Evolutionary conservation across 345 rosid species (phyloP), one percentile per base, ranked within the genome.

Genomic region (Moricandia arvensis): DNA sequence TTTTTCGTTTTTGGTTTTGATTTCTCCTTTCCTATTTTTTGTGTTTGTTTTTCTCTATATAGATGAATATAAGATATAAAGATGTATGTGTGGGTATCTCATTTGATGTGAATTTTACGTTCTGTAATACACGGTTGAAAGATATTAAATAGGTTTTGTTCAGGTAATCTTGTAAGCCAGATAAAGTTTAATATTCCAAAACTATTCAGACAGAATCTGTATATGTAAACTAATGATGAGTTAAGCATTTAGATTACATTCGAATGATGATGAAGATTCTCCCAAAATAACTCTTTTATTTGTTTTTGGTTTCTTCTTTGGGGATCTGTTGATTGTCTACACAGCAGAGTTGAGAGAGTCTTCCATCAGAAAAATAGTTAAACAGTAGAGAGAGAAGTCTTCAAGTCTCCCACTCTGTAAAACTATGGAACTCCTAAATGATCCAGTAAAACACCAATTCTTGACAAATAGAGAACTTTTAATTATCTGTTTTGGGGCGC

Each of bases 301-400:
- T 76, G 58, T 30, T 77, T 73, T 21, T n/a, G 64, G 67, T 78
- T 65, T 66, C 66, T 47, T 66, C 61, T 51, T 78, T 58, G 68
- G 53, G 72, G 71, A 59, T 72, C 78, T 78, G 73, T 72, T 66
- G 69, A 35, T 68, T 65, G 61, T 59, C 76, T 72, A 71, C 73
- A 72, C 63, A 65, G 68, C 63, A 59, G 71, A 76, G 75, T 67
- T 53, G 75, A 65, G 74, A 74, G 79, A 41, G 73, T 45, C 61
- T 63, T 71, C 76, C 72, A 71, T 45, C 71, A 43, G 72, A 77
- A 34, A 66, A 71, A 69, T 76, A 61, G 70, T 16, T 41, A 5
- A 63, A 63, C 75, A 70, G 71, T 70, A 4, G 60, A 57, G 74
- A 65, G 76, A 58, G 59, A 58, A 24, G 63, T 71, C 62, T 45